Evolutionary conservation across 2,329 filamentous ascomycete species (phyloP).

Genomic region (Rutstroemia sp.): DNA sequence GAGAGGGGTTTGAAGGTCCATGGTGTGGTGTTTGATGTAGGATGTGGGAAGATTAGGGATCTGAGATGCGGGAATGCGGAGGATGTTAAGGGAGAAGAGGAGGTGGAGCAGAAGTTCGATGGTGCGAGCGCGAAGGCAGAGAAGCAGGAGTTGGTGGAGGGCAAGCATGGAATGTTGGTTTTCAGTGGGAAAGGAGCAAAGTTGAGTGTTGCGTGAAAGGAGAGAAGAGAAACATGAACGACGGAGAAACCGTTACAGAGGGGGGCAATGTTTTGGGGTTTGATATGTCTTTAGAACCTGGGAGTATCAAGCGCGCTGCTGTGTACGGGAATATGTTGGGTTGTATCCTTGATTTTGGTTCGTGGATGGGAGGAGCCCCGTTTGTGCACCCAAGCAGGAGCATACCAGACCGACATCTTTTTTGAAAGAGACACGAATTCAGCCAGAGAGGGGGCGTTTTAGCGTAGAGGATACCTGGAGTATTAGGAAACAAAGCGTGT

Average conservation of each 20-base stretch:
- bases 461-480: too few relatives aligned
- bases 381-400: too few relatives aligned
- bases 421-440: too few relatives aligned
- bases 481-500: too few relatives aligned
- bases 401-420: too few relatives aligned
- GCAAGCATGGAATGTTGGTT: constrained; percentile 44
- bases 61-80: constrained; percentile 36
- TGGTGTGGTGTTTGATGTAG: constrained; percentile 66
- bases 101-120: constrained; percentile 32
- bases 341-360: too few relatives aligned
- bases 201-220: constrained; percentile 25
- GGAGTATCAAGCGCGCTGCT: too few relatives aligned
- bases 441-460: too few relatives aligned
- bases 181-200: constrained; percentile 37
- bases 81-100: constrained; percentile 1
- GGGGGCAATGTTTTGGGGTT: constrained; percentile 15
- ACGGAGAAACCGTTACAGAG: constrained; percentile 12
- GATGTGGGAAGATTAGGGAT: constrained; percentile 41
- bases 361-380: too few relatives aligned
- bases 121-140: not conserved
- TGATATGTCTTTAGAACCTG: too few relatives aligned
- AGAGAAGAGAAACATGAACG: not conserved
- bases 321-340: too few relatives aligned
- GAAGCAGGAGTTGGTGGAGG: constrained; percentile 26
- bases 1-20: constrained; percentile 68